Percentiles rank a stretch among this genome's conserved stretches.
These are phyloP conservation scores for Xylaria nigripes DNA, from an alignment of 495 filamentous ascomycete species.

Conservation along the genomic window DNA sequence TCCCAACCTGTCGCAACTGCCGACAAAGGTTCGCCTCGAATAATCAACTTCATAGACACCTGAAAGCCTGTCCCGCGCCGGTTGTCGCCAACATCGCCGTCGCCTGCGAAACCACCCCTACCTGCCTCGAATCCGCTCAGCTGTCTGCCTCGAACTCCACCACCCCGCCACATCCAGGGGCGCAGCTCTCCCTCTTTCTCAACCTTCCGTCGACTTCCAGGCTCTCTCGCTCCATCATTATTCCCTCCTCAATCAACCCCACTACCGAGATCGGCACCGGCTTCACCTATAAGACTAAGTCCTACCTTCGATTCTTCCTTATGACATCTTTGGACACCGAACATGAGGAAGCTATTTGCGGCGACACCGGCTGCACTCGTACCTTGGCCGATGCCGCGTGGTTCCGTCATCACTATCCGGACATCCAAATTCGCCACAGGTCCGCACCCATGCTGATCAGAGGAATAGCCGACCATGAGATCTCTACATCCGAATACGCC, in stretches of 20 bases:
- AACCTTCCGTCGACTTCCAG: too few relatives aligned
- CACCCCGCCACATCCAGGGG: too few relatives aligned
- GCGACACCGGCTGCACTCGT: neutral
- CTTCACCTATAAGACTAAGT: neutral
- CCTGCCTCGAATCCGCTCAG: too few relatives aligned
- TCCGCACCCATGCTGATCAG: neutral
- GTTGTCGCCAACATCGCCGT: too few relatives aligned
- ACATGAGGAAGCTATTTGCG: neutral
- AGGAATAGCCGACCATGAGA: neutral
- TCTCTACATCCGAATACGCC: neutral
- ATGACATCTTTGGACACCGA: neutral
- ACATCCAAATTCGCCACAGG: neutral
- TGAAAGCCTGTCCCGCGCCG: too few relatives aligned
- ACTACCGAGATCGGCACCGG: neutral
- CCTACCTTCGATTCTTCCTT: neutral
- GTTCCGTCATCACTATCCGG: neutral
- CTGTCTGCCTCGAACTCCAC: too few relatives aligned
- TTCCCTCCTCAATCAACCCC: neutral
- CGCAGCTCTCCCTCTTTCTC: too few relatives aligned
- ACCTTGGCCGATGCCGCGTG: neutral
- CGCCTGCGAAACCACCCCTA: too few relatives aligned
- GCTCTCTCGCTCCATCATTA: neutral
- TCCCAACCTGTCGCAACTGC: neutral
- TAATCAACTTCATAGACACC: neutral
- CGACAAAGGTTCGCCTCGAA: neutral